Evolutionary conservation across 148 eudicot genomes (phyloP).

Genomic region (Tetragonia tetragonoides): DNA sequence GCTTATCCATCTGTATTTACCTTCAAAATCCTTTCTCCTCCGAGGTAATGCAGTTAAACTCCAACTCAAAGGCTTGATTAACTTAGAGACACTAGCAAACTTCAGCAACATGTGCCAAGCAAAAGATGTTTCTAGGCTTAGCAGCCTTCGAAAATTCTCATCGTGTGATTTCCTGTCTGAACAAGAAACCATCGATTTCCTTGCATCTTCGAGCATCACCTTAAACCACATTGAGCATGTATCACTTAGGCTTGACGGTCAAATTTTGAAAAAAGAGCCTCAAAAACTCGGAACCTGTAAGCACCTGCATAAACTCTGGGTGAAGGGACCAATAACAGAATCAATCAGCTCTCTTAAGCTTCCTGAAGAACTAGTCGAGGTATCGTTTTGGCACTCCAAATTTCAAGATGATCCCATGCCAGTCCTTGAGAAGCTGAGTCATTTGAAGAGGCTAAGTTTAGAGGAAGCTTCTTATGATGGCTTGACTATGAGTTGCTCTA

Average conservation of each 20-base stretch:
- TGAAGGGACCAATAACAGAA: conserved; percentile 7
- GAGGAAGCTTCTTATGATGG: conserved; percentile 18
- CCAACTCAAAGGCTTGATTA: not conserved
- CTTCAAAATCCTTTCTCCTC: conserved; percentile 8
- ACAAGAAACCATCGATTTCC: not conserved
- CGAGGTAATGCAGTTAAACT: not conserved
- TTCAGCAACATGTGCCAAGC: conserved; percentile 14
- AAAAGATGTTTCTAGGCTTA: conserved; percentile 7
- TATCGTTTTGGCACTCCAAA: not conserved
- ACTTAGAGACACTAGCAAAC: conserved; percentile 26
- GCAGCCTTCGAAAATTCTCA: conserved; percentile 11
- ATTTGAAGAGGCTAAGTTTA: conserved; percentile 16
- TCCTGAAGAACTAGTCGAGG: not conserved
- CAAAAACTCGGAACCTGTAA: not conserved
- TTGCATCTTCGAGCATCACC: not conserved
- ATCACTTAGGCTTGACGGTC: conserved; percentile 10
- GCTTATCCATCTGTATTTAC: conserved; percentile 24
- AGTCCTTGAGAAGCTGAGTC: conserved; percentile 10
- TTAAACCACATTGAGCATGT: conserved; percentile 16
- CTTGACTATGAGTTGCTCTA: conserved; percentile 1
- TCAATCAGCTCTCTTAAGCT: not conserved
- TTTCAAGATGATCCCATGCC: conserved; percentile 24
- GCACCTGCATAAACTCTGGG: conserved; percentile 20
- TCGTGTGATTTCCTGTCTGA: conserved; percentile 9
- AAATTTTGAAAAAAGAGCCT: not conserved